Base-by-base conservation (phyloP, 1,284 basidiomycete genomes). In the Cryptococcus maquisensis region DNA sequence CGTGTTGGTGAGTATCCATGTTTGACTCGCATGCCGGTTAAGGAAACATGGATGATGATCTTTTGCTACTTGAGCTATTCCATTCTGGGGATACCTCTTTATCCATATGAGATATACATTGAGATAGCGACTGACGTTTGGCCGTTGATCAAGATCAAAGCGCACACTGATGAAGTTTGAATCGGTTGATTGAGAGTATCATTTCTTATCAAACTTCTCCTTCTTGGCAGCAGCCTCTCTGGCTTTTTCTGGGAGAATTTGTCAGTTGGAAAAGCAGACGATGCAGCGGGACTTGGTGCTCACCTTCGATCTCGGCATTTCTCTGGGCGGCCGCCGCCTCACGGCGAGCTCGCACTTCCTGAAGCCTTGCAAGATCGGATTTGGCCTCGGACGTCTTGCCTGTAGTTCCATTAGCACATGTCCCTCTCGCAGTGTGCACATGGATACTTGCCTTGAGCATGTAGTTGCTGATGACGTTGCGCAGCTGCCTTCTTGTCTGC, bases 331-430 rank as follows among this genome's bases (percentile, higher is more conserved):
- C 84, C 6, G 91, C 90, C 38, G 84, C 86, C 59, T 92, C 90
- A 52, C 92, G 85, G 59, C 93, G 87, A 55, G 84, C 84, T 60
- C 84, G 83, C 67, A 96, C 89, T 82, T 86, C 87, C 48, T 84
- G 83, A n/a, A 96, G 82, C 51, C 92, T 84, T 18, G 86, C 84
- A 43, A 96, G 83, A 74, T 96, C 92, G 4, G 83, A 73, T 77
- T 91, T 88, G 36, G 92, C 91, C 73, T 95, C 81, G 26, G 87
- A 84, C 0, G 92, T 95, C 84, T 95, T 88, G 57, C 91, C 90
- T 73, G 81, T 63, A 54, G 20, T 13, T 23, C 28, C 28, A 32
- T 32, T 32, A 32, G 28, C 10, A 32, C 10, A 32, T 32, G 6
- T 10, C 10, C 7, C 7, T 10, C 28, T 32, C 5, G 4, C 6